These are phyloP conservation scores for Boletus rubescentipes DNA, from an alignment of 768 basidiomycete species.

Conservation along the genomic window DNA sequence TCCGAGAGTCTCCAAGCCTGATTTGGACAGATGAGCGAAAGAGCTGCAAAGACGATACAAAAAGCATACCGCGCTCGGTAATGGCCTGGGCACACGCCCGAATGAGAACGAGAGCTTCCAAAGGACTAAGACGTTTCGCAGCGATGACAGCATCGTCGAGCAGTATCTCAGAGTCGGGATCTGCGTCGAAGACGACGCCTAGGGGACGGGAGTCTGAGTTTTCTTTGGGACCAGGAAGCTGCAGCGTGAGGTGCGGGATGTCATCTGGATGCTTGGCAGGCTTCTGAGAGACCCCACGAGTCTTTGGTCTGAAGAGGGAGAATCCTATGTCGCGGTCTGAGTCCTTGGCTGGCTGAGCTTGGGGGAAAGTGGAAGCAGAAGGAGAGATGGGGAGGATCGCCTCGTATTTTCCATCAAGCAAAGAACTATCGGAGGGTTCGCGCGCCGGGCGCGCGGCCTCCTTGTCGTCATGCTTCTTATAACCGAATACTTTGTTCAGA, in stretches of 20 bases:
- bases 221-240: constrained; percentile 54
- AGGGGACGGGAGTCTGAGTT: constrained; percentile 47
- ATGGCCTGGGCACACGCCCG: constrained; percentile 70
- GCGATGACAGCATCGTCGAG: constrained; percentile 57
- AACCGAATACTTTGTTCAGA: constrained; percentile 74
- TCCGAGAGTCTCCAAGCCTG: constrained; percentile 79
- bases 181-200: constrained; percentile 60
- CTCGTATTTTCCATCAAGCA: constrained; percentile 77
- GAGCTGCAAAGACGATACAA: constrained; percentile 1
- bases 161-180: constrained; percentile 46
- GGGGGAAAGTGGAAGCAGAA: constrained; percentile 20
- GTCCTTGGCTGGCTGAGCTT: constrained; percentile 30
- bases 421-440: constrained; percentile 39
- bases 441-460: constrained; percentile 32
- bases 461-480: constrained; percentile 64
- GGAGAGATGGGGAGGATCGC: constrained; percentile 55
- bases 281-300: constrained; percentile 37
- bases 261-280: constrained; percentile 31
- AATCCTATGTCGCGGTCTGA: constrained; percentile 45
- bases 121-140: constrained; percentile 55
- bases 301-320: constrained; percentile 50
- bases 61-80: constrained; percentile 54
- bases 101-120: constrained; percentile 63
- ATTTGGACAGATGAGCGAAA: constrained; percentile 2
- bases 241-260: constrained; percentile 61